A percentile compares a stretch with the other conserved stretches of the same genome.
Evolutionary conservation across 1,284 basidiomycete species (phyloP).

Genomic region (Calocybe gambosa): DNA sequence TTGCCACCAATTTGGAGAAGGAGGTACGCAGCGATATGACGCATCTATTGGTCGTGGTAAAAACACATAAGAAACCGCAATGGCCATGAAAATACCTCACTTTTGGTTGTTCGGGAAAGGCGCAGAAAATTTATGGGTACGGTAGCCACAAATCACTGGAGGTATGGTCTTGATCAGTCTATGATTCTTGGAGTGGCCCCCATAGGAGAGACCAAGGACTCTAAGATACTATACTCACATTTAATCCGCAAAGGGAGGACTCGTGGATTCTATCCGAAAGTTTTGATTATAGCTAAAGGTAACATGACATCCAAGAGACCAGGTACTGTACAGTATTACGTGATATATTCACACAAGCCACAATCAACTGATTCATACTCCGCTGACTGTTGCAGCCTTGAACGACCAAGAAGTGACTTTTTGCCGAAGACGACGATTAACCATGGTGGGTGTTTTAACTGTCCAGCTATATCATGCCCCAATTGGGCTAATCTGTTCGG

Average conservation of each 20-base stretch:
- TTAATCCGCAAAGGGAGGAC: slow-evolving; percentile 86
- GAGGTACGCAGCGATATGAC: slow-evolving; percentile 96
- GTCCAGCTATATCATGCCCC: neutral
- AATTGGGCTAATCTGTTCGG: slow-evolving; percentile 1
- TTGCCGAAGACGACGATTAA: slow-evolving; percentile 23
- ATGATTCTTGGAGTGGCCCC: too few species aligned
- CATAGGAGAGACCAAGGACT: neutral
- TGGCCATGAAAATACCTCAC: slow-evolving; percentile 24
- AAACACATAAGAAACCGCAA: neutral
- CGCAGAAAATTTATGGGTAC: slow-evolving; percentile 26
- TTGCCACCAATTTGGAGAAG: slow-evolving; percentile 97
- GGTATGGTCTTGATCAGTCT: too few species aligned
- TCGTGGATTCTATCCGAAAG: slow-evolving; percentile 81
- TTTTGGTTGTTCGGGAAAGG: slow-evolving; percentile 27
- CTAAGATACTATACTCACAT: slow-evolving; percentile 48
- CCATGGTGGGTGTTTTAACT: slow-evolving; percentile 45
- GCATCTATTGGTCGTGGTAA: slow-evolving; percentile 57
- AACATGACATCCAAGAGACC: slow-evolving; percentile 11
- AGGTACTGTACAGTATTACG: slow-evolving; percentile 54
- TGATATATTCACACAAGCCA: slow-evolving; percentile 33
- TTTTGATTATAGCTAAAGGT: slow-evolving; percentile 13
- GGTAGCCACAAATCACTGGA: slow-evolving; percentile 89
- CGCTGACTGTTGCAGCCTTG: slow-evolving; percentile 21
- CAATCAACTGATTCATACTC: slow-evolving; percentile 36
- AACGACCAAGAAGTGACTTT: too few species aligned